phyloP scores from a whole-genome alignment of 305 asterid species.

The Lippia alba region DNA sequence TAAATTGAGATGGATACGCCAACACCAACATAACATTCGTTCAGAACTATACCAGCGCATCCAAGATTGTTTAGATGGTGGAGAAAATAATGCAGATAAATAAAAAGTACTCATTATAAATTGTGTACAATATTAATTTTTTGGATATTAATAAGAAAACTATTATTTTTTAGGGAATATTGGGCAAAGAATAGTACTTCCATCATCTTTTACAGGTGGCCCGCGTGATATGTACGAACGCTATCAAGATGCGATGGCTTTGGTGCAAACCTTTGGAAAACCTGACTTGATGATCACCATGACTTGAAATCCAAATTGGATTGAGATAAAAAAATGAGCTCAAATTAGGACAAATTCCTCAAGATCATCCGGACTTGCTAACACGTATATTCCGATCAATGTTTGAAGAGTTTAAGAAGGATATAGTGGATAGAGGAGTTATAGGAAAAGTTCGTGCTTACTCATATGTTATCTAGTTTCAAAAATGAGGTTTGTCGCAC shows the following conservation, averaged over 20 bases:
- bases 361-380: not conserved
- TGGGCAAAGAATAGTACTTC: not conserved
- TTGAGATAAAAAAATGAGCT: not conserved
- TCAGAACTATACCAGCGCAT: not conserved
- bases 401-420: not conserved
- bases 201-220: not conserved
- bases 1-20: not conserved
- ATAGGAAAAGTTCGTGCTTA: not conserved
- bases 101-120: too few relatives aligned
- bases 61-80: not conserved
- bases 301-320: conserved; percentile 4
- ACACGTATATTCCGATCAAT: not conserved
- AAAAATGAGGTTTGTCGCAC: not conserved
- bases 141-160: not conserved
- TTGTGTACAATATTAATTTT: not conserved
- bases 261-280: not conserved
- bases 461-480: not conserved
- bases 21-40: not conserved
- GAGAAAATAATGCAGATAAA: conserved; percentile 3
- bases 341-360: not conserved
- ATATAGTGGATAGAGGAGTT: not conserved
- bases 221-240: not conserved
- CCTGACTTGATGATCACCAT: not conserved
- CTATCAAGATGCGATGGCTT: not conserved
- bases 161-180: not conserved